Base-by-base conservation (phyloP, 495 filamentous ascomycete species). In the Cercophora scortea region DNA sequence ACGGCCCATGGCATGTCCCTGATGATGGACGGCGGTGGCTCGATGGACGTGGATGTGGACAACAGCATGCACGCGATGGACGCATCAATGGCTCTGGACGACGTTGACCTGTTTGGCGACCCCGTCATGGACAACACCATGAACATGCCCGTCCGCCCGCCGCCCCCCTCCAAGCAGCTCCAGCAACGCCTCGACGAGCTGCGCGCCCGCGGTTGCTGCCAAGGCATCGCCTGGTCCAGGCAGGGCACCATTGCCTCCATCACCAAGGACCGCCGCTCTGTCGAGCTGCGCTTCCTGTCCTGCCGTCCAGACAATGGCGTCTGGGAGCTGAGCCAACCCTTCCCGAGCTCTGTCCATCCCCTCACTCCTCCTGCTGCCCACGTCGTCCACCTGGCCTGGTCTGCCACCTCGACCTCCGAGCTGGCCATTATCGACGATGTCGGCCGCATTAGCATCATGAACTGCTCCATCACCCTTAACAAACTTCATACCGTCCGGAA, bases 191-290 rank as follows among this genome's bases (percentile, higher is more conserved):
- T 96, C 32, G 88, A 91, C 62, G 89, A 96, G 56, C 77, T 95
- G 62, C 83, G 88, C 41, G 60, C 78, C 45, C 77, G 79, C 52
- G 92, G 91, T 3, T 95, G 89, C 62, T 87, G 85, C 72, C 86
- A 92, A 88, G 85, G 79, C 55, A 79, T 96, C 49, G 85, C 85
- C 45, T 97, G 94, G 94, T 51, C 49, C 40, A 36, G 49, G 51
- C 74, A 83, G 61, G 93, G 93, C 50, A 89, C 83, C 59, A 87
- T 97, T 64, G 92, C 92, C 32, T 84, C 84, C 51, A 86, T 97
- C 58, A 79, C 83, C 18, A 67, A 78, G n/a, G 81, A 88, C 65
- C 84, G 86, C 18, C 75, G 75, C 18, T 74, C 73, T 6, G 72
- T 96, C 33, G 80, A 84, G 53, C 71, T 94, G 11, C 80, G 84